Conservation (phyloP, 805 yeast genomes). For the Schwanniomyces polymorphus region DNA sequence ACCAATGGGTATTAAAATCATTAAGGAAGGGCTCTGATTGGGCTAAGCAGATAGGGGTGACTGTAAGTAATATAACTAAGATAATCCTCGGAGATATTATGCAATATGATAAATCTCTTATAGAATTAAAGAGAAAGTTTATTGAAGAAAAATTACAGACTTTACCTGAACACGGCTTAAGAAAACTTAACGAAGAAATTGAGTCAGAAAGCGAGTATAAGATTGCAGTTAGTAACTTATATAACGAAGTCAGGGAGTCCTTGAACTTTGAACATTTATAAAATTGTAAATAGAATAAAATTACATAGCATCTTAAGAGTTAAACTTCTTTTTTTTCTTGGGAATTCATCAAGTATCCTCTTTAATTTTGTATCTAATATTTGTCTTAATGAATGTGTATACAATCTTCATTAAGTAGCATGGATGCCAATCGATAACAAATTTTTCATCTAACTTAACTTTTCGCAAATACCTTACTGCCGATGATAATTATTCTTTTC, state of each 20-base stretch:
- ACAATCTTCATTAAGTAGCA: too few species aligned
- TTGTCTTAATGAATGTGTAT: not conserved
- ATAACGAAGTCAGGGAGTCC: not conserved
- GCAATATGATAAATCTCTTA: slow-evolving; percentile 34
- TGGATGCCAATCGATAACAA: too few species aligned
- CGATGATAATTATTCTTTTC: too few species aligned
- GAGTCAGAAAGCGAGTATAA: slow-evolving; percentile 22
- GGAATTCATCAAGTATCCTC: slow-evolving; percentile 14
- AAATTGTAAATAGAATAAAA: slow-evolving; percentile 5
- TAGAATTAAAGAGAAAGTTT: slow-evolving; percentile 23
- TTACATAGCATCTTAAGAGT: not conserved
- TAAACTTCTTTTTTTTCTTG: not conserved
- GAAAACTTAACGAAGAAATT: slow-evolving; percentile 18
- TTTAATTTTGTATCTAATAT: slow-evolving; percentile 15
- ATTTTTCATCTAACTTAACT: too few species aligned
- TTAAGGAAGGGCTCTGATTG: slow-evolving; percentile 45
- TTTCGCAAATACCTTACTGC: too few species aligned
- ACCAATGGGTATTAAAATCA: slow-evolving; percentile 51
- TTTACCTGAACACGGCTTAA: slow-evolving; percentile 41
- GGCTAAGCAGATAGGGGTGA: slow-evolving; percentile 45
- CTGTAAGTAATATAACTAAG: slow-evolving; percentile 43
- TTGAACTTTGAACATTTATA: slow-evolving; percentile 4
- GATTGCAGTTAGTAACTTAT: slow-evolving; percentile 11
- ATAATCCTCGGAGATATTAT: slow-evolving; percentile 40
- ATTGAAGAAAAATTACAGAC: slow-evolving; percentile 24